Conservation (phyloP, 305 asterid genomes). For the Fraxinus sp. region DNA sequence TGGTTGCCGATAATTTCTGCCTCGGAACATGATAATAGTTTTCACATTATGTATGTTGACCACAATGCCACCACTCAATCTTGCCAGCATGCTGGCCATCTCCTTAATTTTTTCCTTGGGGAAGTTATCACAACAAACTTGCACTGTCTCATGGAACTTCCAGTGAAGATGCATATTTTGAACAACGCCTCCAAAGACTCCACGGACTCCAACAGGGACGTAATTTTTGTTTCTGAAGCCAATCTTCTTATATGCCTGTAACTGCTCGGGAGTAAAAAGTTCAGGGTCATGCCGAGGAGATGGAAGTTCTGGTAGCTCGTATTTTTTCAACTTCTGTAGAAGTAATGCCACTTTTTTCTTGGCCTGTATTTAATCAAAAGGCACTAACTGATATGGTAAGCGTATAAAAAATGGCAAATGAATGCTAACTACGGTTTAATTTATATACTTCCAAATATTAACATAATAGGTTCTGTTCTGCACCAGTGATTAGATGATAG, state of each 20-base stretch:
- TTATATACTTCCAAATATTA: not conserved
- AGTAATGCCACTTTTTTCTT: conserved; percentile 95
- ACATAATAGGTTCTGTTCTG: not conserved
- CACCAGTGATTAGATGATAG: not conserved
- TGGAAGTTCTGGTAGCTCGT: conserved; percentile 93
- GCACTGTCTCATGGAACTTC: conserved; percentile 98
- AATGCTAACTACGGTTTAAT: not conserved
- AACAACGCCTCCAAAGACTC: conserved; percentile 97
- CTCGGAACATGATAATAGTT: conserved; percentile 91
- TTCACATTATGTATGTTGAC: conserved; percentile 77
- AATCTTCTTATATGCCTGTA: conserved; percentile 85
- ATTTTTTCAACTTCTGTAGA: conserved; percentile 88
- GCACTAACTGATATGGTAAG: conserved; percentile 5
- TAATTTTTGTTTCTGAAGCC: conserved; percentile 87
- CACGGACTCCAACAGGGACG: conserved; percentile 98
- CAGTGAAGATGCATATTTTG: conserved; percentile 98
- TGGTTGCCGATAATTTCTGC: conserved; percentile 94
- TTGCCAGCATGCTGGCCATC: conserved; percentile 87
- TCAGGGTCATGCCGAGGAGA: conserved; percentile 91
- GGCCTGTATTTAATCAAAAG: conserved; percentile 61
- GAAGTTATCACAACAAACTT: conserved; percentile 88
- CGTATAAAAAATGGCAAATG: not conserved
- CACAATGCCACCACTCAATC: conserved; percentile 93
- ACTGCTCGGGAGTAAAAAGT: conserved; percentile 75
- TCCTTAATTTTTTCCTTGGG: conserved; percentile 91